Base-by-base conservation (phyloP, 2,329 filamentous ascomycete species). In the Penicillium olsonii region DNA sequence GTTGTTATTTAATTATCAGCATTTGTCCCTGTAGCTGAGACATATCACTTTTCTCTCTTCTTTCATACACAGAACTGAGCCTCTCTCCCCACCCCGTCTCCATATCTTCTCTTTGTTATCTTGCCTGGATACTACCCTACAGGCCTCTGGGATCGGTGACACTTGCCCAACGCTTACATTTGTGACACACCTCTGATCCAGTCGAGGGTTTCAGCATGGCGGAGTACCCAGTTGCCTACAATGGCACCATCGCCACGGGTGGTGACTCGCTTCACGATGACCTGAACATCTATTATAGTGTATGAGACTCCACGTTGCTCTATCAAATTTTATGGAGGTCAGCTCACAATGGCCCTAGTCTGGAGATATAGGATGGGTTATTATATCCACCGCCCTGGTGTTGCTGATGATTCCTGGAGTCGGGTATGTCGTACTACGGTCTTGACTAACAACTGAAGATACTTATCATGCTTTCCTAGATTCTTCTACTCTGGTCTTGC, bases 401-500 rank as follows among this genome's bases (percentile, higher is more conserved):
- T 78, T 95, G 61, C 84, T 95, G 67, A 95, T 95, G 90, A 90
- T 95, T 69, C 91, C 91, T 31, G 91, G 91, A 50, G 90, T 95
- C 65, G 91, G 82, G 80, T 83, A 73, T 57, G 71, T 46, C 33
- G 34, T 42, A 18, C 35, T 11, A 24, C 29, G 11, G 35, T 29
- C 33, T 15, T 37, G 42, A 35, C n/a, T 51, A 34, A 29, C 19
- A 31, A 15, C 31, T 37, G 22, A 24, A 24, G 22, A 24, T 24
- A 8, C 50, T 48, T 48, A 54, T 54, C 52, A 42, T 55, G 38
- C 11, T 17, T 15, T 29, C 19, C 14, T 57, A 83, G 90, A 45
- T 94, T 95, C 80, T 95, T 95, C 81, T 96, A 96, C 78, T 92
- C 88, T 37, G 91, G 90, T 56, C 85, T 95, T 14, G 90, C 91